Conservation (phyloP, 768 basidiomycete species). For the Lyophyllum semitale region DNA sequence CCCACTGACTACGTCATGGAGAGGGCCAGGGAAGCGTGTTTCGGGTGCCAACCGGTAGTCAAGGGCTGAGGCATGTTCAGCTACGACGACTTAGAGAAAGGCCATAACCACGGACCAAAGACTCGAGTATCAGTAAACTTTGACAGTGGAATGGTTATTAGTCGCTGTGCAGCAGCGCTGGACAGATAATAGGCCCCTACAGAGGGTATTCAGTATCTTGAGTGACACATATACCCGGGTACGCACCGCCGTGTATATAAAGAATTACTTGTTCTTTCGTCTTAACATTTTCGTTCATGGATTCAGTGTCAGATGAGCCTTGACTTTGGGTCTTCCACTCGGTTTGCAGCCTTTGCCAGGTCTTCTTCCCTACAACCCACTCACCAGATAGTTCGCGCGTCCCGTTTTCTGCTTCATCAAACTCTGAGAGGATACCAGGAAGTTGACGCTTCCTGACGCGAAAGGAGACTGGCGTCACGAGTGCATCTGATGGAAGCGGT, state of each 20-base stretch:
- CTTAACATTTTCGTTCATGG: constrained; percentile 24
- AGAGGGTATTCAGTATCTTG: not conserved
- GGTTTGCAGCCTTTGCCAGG: constrained; percentile 85
- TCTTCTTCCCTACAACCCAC: constrained; percentile 93
- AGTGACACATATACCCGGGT: not conserved
- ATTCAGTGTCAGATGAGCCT: constrained; percentile 16
- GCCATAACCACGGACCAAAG: constrained; percentile 49
- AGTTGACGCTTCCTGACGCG: constrained; percentile 70
- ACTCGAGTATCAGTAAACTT: constrained; percentile 88
- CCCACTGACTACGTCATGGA: constrained; percentile 81
- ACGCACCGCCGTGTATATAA: constrained; percentile 88
- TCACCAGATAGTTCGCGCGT: constrained; percentile 85
- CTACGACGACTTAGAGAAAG: not conserved
- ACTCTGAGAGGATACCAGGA: constrained; percentile 76
- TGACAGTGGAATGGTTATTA: constrained; percentile 88
- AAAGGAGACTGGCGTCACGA: constrained; percentile 95
- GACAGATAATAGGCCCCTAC: constrained; percentile 91
- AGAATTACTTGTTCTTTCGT: constrained; percentile 82
- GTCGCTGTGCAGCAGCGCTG: constrained; percentile 86
- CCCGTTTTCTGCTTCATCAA: constrained; percentile 78
- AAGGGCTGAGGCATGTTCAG: constrained; percentile 55
- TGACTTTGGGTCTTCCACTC: constrained; percentile 65
- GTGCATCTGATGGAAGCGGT: constrained; percentile 88
- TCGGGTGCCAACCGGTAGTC: constrained; percentile 97
- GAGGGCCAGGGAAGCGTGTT: constrained; percentile 88